These are phyloP conservation scores for Saccharomycopsis amapae DNA, from an alignment of 805 yeast species.

Conservation along the genomic window DNA sequence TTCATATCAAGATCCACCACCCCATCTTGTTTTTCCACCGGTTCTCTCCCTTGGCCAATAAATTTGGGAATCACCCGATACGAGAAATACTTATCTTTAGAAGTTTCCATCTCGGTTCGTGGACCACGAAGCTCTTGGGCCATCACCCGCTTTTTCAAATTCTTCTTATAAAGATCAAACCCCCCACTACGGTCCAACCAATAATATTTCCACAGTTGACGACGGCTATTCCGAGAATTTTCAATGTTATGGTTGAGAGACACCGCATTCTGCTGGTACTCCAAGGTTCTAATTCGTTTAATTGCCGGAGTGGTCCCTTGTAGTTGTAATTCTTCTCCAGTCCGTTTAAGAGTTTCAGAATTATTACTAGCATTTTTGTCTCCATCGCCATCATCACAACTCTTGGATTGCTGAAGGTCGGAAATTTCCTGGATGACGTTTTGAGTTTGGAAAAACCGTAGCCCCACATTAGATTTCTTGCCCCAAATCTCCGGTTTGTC, in stretches of 20 bases:
- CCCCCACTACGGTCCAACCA: conserved; percentile 21
- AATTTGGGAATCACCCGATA: conserved; percentile 7
- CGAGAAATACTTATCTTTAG: conserved; percentile 11
- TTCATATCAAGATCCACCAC: conserved; percentile 14
- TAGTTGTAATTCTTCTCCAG: background rate
- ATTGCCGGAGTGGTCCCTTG: conserved; percentile 4
- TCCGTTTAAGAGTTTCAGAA: background rate
- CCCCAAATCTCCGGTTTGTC: background rate
- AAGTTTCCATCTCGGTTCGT: background rate
- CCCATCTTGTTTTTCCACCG: background rate
- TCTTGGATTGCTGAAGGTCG: conserved; percentile 4
- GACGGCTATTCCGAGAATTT: conserved; percentile 11
- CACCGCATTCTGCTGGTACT: conserved; percentile 18
- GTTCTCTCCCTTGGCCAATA: background rate
- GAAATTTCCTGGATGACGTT: conserved; percentile 6
- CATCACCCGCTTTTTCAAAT: conserved; percentile 9
- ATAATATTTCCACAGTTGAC: conserved; percentile 19
- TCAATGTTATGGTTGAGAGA: conserved; percentile 16
- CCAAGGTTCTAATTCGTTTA: conserved; percentile 13
- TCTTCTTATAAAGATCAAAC: conserved; percentile 7
- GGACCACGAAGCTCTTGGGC: too few species aligned
- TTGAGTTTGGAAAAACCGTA: conserved; percentile 7
- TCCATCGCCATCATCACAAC: background rate
- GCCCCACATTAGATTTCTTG: conserved; percentile 12
- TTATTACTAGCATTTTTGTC: background rate